Evolutionary conservation across 2,329 filamentous ascomycete genomes (phyloP), one percentile per base, ranked within the genome.

Genomic region (Fusarium solani-melongenae): DNA sequence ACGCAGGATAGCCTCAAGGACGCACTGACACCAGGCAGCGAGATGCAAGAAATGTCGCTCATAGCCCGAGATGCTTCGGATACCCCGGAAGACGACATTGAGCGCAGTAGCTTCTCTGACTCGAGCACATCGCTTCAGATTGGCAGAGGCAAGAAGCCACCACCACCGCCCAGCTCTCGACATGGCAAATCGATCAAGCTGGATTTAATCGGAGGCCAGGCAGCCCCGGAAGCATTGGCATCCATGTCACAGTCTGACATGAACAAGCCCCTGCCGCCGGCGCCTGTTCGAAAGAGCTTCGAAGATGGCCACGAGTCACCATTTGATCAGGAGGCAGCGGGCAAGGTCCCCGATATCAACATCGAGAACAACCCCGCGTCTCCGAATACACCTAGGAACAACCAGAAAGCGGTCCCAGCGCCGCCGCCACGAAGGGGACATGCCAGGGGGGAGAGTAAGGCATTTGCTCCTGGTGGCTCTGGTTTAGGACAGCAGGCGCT

Each of bases 151-250:
- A 93, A 92, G 79, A 91, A 90, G 81, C 90, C 89, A 71, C 92
- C 92, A 15, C 93, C 93, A 8, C 93, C 93, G 24, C 87, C 87
- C 12, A 94, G 89, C 78, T 94, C 92, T 60, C 90, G 93, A 63
- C 93, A 95, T 82, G 94, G 94, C 6, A 95, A 92, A 81, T 87
- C 92, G 20, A 92, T 96, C 72, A 90, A 87, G 73, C 84, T 49
- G 83, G 83, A 82, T 61, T 79, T 86, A 67, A 74, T 84, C 79
- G 66, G 67, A 22, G 58, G 44, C 2, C 49, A 82, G 79, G 78
- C 82, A 72, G 65, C 70, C 36, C 38, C 66, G 2, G 73, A 72
- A 60, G 69, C 67, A 38, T 73, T 76, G 14, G 55, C 61, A 24
- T 64, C 67, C 8, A 69, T 72, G 51, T 74, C 75, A 11, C 58